Evolutionary conservation across 2,329 filamentous ascomycete species (phyloP), one percentile per base, ranked within the genome.

Genomic region (Fusarium clavum): DNA sequence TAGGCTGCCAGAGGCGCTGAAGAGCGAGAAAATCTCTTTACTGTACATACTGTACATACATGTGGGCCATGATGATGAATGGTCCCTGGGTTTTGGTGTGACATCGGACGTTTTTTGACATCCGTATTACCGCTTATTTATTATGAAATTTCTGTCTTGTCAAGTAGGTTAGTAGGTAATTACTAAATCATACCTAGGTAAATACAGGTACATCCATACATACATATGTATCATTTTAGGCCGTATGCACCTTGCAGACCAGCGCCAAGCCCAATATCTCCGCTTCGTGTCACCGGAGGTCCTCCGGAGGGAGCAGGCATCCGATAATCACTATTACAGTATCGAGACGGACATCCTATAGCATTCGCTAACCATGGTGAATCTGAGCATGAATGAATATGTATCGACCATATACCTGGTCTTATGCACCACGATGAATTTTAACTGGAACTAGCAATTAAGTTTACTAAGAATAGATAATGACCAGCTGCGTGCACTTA

Each of bases 301-400:
- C 16, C 43, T 66, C 61, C 63, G 63, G 40, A 63, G 48, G 20
- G 30, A 43, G 25, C 34, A 41, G 20, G 9, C 27, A 56, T 56
- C 41, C n/a, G 27, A 59, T 43, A 22, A 61, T 27, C 34, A 13
- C 34, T 38, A 27, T n/a, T 51, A 8, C 8, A 52, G 16, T 40
- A n/a, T 52, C 30, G 25, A n/a, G 32, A 30, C 27, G 41, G 20
- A 8, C 5, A 32, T 25, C n/a, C 12, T 47, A n/a, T 24, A 51
- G 30, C 18, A 27, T 27, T 20, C 22, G 32, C 22, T n/a, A 20
- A 32, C n/a, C 10, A 27, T n/a, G 16, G 18, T n/a, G 18, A 38
- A 38, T 10, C 34, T 38, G 34, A n/a, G 3, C 34, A 38, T 38
- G 18, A n/a, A 38, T 38, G 9, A n/a, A 38, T 11, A 38, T 11